phyloP scores from a whole-genome alignment of 2,329 filamentous ascomycete species.

The Cladosporium cucumerinum region DNA sequence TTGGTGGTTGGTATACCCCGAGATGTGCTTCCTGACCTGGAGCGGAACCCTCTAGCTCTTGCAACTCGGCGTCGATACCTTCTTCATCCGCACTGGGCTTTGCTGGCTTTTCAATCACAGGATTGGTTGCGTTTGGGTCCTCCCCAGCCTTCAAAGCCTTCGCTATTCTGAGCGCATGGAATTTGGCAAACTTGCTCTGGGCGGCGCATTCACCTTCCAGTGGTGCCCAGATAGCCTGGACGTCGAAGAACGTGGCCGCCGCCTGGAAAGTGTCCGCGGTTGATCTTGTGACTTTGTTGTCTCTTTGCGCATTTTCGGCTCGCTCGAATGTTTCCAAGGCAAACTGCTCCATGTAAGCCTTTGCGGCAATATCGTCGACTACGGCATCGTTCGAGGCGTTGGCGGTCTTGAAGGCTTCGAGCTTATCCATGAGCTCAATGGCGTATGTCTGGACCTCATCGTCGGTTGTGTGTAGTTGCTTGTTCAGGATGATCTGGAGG shows the following conservation, averaged over 20 bases:
- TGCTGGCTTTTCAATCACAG: constrained; percentile 54
- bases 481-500: constrained; percentile 83
- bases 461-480: constrained; percentile 73
- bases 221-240: constrained; percentile 78
- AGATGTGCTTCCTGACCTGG: constrained; percentile 16
- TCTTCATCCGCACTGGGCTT: constrained; percentile 21
- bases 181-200: constrained; percentile 96
- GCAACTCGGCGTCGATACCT: constrained; percentile 29
- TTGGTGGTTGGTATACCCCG: constrained; percentile 43
- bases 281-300: constrained; percentile 64
- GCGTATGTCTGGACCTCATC: constrained; percentile 79
- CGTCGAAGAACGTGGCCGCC: constrained; percentile 85
- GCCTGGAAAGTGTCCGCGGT: constrained; percentile 94
- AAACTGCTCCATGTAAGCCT: constrained; percentile 93
- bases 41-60: constrained; percentile 24
- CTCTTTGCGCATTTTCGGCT: constrained; percentile 76
- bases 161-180: constrained; percentile 84
- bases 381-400: constrained; percentile 78
- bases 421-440: constrained; percentile 79
- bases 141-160: constrained; percentile 87
- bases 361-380: constrained; percentile 77
- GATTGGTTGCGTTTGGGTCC: constrained; percentile 90
- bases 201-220: constrained; percentile 71
- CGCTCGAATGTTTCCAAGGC: constrained; percentile 81
- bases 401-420: constrained; percentile 75